Base-by-base conservation (phyloP, 371 early-diverging fungal species). In the Coemansia sp. region DNA sequence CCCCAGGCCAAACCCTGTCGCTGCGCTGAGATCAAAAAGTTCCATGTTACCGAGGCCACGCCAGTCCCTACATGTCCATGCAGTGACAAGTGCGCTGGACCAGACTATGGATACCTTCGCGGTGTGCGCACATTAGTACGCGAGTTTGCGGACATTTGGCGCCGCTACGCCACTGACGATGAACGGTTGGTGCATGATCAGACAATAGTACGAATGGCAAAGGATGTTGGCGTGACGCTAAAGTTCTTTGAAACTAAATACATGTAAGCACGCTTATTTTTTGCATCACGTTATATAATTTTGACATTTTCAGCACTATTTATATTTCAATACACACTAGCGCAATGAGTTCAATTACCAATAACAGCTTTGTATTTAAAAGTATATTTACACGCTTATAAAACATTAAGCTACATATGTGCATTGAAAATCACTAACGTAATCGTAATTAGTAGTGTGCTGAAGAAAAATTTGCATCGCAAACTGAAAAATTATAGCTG, bases 111-210 rank as follows among this genome's bases (percentile, higher is more conserved):
- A 21, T 81, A 81, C 34, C 73, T 80, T 10, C 69, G 81, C 21
- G 81, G 81, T 21, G 58, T 80, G 37, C 71, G 73, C 39, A 81
- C 81, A 3, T 54, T 80, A 45, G 78, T 81, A 31, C 66, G 69
- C 29, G 81, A 80, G 61, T 81, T 81, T 62, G 69, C 68, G 2
- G 73, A 80, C 27, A 80, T 81, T 27, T 81, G 81, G 81, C 72
- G 68, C 26, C 66, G 67, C 26, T 80, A 81, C 31, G 80, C 80
- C 7, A 59, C 70, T 7, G 76, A 74, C 40, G 68, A 68, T 13
- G 77, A 66, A 24, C 66, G 77, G 2, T 42, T 56, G 21, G 18
- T 68, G n/a, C 77, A 72, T 18, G 71, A 69, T 51, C 34, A 62
- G n/a, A 50, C 67, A 0, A 48, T 74, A n/a, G 37, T 67, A 14